Percentiles rank a stretch among this genome's conserved stretches.
Conservation (phyloP, 305 asterid genomes). For the Fraxinus greggii region DNA sequence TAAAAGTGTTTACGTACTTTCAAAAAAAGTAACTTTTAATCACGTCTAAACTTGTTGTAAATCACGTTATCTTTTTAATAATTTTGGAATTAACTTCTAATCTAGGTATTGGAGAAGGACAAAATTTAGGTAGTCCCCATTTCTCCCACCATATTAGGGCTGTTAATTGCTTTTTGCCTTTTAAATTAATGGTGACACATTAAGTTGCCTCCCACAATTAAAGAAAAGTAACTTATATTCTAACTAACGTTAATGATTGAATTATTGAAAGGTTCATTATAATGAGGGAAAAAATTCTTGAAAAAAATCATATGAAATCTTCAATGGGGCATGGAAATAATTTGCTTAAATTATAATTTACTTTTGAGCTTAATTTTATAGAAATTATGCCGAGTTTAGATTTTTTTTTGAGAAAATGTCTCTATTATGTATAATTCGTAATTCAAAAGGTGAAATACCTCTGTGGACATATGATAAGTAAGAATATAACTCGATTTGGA, state of each 20-base stretch:
- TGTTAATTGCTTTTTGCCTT: conserved; percentile 16
- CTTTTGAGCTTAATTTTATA: not conserved
- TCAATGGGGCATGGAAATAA: not conserved
- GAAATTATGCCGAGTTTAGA: not conserved
- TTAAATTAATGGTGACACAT: conserved; percentile 18
- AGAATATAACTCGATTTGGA: too few species aligned
- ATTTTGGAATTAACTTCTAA: conserved; percentile 1
- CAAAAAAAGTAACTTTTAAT: not conserved
- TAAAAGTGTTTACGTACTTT: too few species aligned
- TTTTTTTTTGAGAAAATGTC: not conserved
- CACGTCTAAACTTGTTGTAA: not conserved
- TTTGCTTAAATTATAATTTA: not conserved
- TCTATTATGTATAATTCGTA: too few species aligned
- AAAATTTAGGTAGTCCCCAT: conserved; percentile 21
- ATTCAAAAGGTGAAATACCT: not conserved
- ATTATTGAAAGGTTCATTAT: conserved; percentile 1
- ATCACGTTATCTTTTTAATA: not conserved
- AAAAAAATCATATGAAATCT: not conserved
- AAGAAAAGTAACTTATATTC: not conserved
- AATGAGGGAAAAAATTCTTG: not conserved
- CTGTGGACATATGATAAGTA: too few species aligned
- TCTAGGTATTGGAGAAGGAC: conserved; percentile 12
- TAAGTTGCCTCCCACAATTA: conserved; percentile 11
- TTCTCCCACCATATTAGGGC: conserved; percentile 8
- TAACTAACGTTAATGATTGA: not conserved